Conservation (phyloP, 805 yeast species). For the Diddensiella caesifluorescens region DNA sequence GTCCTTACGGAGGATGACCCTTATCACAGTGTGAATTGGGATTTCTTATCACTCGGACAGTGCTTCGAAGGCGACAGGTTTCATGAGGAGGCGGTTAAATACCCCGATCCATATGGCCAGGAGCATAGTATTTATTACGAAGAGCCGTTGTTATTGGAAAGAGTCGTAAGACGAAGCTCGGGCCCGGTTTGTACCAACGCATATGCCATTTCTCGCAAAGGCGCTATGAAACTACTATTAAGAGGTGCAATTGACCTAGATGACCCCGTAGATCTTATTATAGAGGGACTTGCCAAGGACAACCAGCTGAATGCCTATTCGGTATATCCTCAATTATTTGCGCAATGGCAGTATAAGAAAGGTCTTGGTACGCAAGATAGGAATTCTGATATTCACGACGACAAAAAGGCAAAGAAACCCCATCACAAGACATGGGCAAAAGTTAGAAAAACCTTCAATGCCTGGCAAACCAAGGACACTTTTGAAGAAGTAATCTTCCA, state of each 20-base stretch:
- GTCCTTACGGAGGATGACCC: constrained; percentile 15
- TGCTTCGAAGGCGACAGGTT: constrained; percentile 10
- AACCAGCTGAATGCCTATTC: constrained; percentile 13
- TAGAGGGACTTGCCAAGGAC: constrained; percentile 6
- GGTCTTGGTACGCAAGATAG: constrained; percentile 10
- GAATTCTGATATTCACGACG: constrained; percentile 11
- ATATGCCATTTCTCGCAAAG: constrained; percentile 14
- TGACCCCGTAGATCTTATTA: constrained; percentile 13
- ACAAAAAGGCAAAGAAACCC: neutral
- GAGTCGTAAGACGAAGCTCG: constrained; percentile 13
- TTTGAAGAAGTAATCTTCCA: no score
- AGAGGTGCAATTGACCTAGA: constrained; percentile 11
- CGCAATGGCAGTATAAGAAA: constrained; percentile 11
- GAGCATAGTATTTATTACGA: constrained; percentile 1
- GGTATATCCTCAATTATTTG: constrained; percentile 12
- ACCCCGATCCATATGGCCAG: constrained; percentile 13
- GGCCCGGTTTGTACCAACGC: constrained; percentile 16
- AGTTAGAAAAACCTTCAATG: no score
- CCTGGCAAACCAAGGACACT: no score
- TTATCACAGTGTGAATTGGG: constrained; percentile 14
- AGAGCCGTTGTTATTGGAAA: constrained; percentile 4
- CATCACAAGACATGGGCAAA: constrained; percentile 1
- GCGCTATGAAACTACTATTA: constrained; percentile 15
- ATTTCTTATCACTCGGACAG: constrained; percentile 12
- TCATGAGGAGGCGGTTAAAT: constrained; percentile 3